Conservation (phyloP, 1,284 basidiomycete species). For the Ganoderma lucidum region DNA sequence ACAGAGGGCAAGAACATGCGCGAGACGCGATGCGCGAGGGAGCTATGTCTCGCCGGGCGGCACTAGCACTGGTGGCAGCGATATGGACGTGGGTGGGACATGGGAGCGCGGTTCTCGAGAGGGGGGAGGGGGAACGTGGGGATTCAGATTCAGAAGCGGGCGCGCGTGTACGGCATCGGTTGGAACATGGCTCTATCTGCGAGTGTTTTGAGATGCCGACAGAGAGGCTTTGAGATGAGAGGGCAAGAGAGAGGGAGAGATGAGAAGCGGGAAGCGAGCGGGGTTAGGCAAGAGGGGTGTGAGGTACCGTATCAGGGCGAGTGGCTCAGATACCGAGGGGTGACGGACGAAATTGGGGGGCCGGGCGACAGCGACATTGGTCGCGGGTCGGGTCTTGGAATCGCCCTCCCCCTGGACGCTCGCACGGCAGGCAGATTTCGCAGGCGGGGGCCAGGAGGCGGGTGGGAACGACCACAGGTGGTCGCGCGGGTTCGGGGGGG, state of each 20-base stretch:
- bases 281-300: background rate
- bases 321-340: background rate
- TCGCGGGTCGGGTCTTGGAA: background rate
- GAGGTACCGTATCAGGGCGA: background rate
- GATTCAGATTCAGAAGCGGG: background rate
- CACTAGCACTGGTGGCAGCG: background rate
- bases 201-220: constrained; percentile 8
- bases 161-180: constrained; percentile 1
- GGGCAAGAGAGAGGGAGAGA: background rate
- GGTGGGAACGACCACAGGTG: background rate
- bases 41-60: background rate
- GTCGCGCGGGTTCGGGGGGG: constrained; percentile 1
- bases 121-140: background rate
- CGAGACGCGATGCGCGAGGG: background rate
- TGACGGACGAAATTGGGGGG: background rate
- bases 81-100: background rate
- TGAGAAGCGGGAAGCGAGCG: background rate
- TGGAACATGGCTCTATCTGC: background rate
- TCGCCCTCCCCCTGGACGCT: background rate
- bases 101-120: background rate
- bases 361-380: background rate
- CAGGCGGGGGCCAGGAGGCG: background rate
- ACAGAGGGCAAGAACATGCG: background rate
- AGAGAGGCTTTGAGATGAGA: no score
- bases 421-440: constrained; percentile 4